Evolutionary conservation across 768 basidiomycete genomes (phyloP), one percentile per base, ranked within the genome.

Genomic region (Cystobasidium ongulense): DNA sequence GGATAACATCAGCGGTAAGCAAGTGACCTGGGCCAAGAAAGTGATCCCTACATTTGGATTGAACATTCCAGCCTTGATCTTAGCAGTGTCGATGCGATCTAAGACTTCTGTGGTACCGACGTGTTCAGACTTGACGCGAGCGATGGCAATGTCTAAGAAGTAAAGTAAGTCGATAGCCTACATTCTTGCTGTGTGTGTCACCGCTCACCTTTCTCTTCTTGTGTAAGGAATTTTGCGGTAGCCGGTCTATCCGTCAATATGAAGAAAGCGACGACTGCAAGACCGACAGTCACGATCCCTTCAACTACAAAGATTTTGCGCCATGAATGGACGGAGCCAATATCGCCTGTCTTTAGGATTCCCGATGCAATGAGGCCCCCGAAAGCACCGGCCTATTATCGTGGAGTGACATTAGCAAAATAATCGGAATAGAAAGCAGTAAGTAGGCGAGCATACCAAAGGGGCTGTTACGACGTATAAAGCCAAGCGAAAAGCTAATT

Each of bases 241-340:
- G 53, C 29, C 4, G 73, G 73, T 7, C 65, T 17, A 35, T 43
- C 43, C 10, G 65, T 33, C 15, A 52, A 25, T 31, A 74, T 21
- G 53, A 74, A 25, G 46, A 17, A 41, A 15, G 65, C 65, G 18
- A 74, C 21, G 29, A 36, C 31, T 7, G 17, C 63, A 33, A 74
- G 21, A 0, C 29, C 73, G 17, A 39, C 53, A 1, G 73, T 68
- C 70, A 74, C 68, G 25, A 74, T 11, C 1, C 73, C 73, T 36
- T 74, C 73, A 11, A 50, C 25, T 25, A 74, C 38, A 50, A 74
- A 74, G 52, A 74, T 74, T 33, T 50, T 74, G n/a, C 50, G 18
- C 73, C 73, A 74, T 1, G 18, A 18, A 18, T 52, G 72, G 0
- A 68, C 38, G 15, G 72, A 74, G 1, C 25, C 41, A 39, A 66